Conservation (phyloP, 306 rosid species). For the Lathyrus oleraceus region DNA sequence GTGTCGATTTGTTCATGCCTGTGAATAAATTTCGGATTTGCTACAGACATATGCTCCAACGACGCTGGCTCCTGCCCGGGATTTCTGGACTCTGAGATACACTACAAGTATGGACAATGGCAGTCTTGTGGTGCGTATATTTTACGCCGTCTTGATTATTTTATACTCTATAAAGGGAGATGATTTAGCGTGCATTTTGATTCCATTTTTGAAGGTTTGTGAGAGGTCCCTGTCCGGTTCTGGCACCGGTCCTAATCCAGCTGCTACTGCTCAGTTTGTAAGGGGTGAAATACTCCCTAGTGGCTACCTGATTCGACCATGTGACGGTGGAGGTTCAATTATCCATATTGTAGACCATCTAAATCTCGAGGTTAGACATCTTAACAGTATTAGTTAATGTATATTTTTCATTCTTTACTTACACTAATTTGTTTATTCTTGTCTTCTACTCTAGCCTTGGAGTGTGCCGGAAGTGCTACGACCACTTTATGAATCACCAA, state of each 20-base stretch:
- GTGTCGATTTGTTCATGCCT: neutral
- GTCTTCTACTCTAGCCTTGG: constrained; percentile 74
- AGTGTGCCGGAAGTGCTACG: constrained; percentile 96
- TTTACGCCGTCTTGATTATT: neutral
- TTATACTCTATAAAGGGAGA: no score
- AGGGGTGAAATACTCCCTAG: constrained; percentile 90
- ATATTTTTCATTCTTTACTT: neutral
- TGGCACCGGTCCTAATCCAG: constrained; percentile 81
- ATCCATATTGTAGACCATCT: constrained; percentile 96
- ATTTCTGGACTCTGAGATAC: constrained; percentile 98
- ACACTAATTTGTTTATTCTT: constrained; percentile 13
- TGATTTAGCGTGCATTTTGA: constrained; percentile 8
- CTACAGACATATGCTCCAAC: constrained; percentile 89
- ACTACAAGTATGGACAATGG: constrained; percentile 82
- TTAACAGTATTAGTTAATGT: neutral
- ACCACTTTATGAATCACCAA: constrained; percentile 93
- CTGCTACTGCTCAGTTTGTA: constrained; percentile 79
- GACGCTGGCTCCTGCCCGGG: constrained; percentile 95
- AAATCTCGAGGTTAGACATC: constrained; percentile 79
- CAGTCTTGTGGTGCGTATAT: constrained; percentile 80
- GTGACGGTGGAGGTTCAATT: constrained; percentile 98
- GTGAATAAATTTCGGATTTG: constrained; percentile 15
- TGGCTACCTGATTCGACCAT: constrained; percentile 94
- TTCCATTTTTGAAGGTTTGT: constrained; percentile 61
- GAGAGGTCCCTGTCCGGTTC: constrained; percentile 98